Percentiles rank a stretch among this genome's conserved stretches.
phyloP scores from a whole-genome alignment of 768 basidiomycete genomes.

The Suillus paluster region DNA sequence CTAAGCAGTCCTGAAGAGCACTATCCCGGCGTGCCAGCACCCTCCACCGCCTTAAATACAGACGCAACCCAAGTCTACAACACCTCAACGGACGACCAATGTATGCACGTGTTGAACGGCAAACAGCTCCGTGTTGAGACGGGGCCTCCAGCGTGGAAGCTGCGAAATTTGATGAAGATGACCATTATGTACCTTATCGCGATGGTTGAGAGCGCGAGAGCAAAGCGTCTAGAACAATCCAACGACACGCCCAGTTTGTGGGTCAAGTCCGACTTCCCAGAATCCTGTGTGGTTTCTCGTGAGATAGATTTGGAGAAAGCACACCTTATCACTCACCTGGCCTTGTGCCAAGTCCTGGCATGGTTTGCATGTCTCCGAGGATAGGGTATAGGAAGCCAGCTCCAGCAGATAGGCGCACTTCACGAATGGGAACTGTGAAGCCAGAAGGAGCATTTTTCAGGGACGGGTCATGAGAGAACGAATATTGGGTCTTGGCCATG shows the following conservation, averaged over 20 bases:
- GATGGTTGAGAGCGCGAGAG: slow-evolving; percentile 25
- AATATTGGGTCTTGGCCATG: slow-evolving; percentile 98
- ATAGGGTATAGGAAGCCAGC: slow-evolving; percentile 97
- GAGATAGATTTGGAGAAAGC: slow-evolving; percentile 9
- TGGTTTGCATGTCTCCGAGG: slow-evolving; percentile 96
- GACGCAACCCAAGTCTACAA: slow-evolving; percentile 21
- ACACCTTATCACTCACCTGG: slow-evolving; percentile 58
- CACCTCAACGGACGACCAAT: slow-evolving; percentile 11
- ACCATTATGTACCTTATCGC: slow-evolving; percentile 9
- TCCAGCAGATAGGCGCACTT: slow-evolving; percentile 87
- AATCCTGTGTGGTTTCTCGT: slow-evolving; percentile 56
- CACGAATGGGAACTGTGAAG: slow-evolving; percentile 91
- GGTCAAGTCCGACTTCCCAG: slow-evolving; percentile 88
- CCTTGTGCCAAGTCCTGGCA: slow-evolving; percentile 94
- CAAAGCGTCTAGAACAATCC: slow-evolving; percentile 72
- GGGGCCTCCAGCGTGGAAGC: slow-evolving; percentile 24
- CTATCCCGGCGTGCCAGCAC: neutral
- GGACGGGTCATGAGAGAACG: slow-evolving; percentile 93
- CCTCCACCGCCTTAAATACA: slow-evolving; percentile 10
- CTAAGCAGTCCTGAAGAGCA: neutral
- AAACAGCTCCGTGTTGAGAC: slow-evolving; percentile 45
- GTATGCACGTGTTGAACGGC: slow-evolving; percentile 47
- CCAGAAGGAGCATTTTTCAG: slow-evolving; percentile 91
- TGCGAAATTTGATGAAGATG: slow-evolving; percentile 25
- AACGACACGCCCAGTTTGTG: slow-evolving; percentile 78